Conservation (phyloP, 2,329 filamentous ascomycete genomes). For the Parastagonospora nodorum region DNA sequence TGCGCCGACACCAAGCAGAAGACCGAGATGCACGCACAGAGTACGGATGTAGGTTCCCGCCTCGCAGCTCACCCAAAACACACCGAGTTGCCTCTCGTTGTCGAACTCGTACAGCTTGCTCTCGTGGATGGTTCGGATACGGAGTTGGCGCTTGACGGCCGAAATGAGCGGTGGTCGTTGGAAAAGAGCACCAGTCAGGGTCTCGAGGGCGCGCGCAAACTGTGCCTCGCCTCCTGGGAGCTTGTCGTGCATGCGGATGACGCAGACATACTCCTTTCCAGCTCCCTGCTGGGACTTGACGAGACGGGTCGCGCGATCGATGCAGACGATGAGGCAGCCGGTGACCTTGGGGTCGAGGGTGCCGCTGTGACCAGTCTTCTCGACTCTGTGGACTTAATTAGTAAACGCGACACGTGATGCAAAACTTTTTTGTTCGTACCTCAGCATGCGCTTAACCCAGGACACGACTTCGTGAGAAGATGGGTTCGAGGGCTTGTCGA, state of each 20-base stretch:
- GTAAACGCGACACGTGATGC: constrained; percentile 1
- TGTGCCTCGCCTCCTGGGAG: constrained; percentile 91
- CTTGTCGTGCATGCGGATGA: constrained; percentile 94
- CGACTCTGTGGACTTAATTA: constrained; percentile 61
- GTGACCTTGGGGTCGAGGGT: constrained; percentile 99
- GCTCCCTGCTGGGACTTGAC: constrained; percentile 99
- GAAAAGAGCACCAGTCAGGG: constrained; percentile 94
- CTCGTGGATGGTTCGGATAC: constrained; percentile 97
- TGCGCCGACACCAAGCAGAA: constrained; percentile 79
- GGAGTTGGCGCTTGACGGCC: constrained; percentile 96
- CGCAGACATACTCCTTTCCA: constrained; percentile 98
- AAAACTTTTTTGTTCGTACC: constrained; percentile 56
- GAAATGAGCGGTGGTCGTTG: constrained; percentile 96
- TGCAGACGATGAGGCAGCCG: constrained; percentile 90
- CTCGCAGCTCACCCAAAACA: constrained; percentile 99
- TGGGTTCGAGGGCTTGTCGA: constrained; percentile 96
- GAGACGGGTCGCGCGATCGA: constrained; percentile 94
- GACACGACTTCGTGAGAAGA: constrained; percentile 98
- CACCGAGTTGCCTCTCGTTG: constrained; percentile 94
- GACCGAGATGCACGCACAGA: constrained; percentile 89
- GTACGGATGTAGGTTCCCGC: constrained; percentile 99
- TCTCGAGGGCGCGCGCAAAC: constrained; percentile 92
- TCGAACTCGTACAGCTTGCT: constrained; percentile 96
- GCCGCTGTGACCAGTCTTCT: constrained; percentile 98
- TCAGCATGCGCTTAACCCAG: constrained; percentile 97